phyloP scores from a whole-genome alignment of 495 filamentous ascomycete genomes.

The Rhizodiscina lignyota region DNA sequence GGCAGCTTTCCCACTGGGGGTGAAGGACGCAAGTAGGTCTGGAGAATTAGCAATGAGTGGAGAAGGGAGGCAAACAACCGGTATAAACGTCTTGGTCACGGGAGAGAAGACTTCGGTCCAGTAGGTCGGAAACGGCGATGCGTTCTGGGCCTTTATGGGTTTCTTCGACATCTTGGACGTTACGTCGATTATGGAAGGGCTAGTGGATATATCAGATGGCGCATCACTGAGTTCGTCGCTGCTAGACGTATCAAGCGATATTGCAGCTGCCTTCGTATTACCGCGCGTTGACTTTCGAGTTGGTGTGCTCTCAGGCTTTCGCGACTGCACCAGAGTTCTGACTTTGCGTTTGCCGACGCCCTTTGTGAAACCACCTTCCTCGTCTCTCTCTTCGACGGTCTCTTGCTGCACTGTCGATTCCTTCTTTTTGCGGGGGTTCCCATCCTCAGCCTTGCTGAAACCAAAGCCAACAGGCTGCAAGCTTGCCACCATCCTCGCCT shows the following conservation, averaged over 20 bases:
- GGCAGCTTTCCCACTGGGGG: slow-evolving; percentile 65
- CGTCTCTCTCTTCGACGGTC: neutral
- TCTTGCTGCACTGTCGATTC: slow-evolving; percentile 2
- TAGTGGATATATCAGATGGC: too few relatives aligned
- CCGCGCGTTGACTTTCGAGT: too few relatives aligned
- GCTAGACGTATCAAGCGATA: neutral
- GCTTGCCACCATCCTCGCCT: slow-evolving; percentile 65
- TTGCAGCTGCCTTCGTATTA: too few relatives aligned
- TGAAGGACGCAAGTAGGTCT: slow-evolving; percentile 59
- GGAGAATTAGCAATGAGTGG: slow-evolving; percentile 47
- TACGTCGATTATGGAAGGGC: neutral
- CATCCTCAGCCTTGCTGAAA: slow-evolving; percentile 73
- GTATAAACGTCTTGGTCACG: slow-evolving; percentile 54
- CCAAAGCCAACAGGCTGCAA: slow-evolving; percentile 83
- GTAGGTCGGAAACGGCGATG: slow-evolving; percentile 72
- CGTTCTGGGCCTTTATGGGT: slow-evolving; percentile 36
- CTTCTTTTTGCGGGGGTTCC: slow-evolving; percentile 20
- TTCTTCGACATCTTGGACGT: slow-evolving; percentile 11
- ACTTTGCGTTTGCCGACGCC: neutral
- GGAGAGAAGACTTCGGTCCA: slow-evolving; percentile 86
- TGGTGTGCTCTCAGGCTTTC: too few relatives aligned
- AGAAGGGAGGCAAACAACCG: slow-evolving; percentile 60
- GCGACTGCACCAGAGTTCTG: too few relatives aligned
- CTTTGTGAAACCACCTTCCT: neutral
- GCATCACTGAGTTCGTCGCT: neutral